Conservation (phyloP, 1,284 basidiomycete genomes). For the Cystobasidium slooffiae region DNA sequence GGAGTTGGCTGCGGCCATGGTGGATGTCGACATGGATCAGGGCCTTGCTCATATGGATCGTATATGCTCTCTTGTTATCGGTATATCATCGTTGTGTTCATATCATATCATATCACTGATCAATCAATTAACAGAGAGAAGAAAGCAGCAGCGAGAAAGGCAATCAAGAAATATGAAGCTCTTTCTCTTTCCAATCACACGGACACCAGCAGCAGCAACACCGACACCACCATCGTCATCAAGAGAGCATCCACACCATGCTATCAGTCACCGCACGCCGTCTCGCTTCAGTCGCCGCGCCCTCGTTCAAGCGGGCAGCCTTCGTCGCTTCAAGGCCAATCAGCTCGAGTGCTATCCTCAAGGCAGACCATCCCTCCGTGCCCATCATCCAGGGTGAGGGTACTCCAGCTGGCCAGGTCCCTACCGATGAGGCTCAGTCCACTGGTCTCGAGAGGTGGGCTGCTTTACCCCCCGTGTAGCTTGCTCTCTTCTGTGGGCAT, state of each 20-base stretch:
- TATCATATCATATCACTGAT: too few species aligned
- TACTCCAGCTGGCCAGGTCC: conserved; percentile 29
- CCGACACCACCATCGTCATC: neutral
- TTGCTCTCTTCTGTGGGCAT: neutral
- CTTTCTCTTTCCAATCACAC: neutral
- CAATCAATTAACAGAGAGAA: too few species aligned
- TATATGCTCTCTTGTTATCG: too few species aligned
- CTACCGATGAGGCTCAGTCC: conserved; percentile 41
- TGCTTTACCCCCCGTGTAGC: neutral
- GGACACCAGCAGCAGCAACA: neutral
- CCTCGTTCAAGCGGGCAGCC: conserved; percentile 7
- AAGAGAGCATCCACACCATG: neutral
- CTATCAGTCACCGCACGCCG: conserved; percentile 8
- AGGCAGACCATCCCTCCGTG: conserved; percentile 17
- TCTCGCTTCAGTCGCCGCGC: conserved; percentile 14
- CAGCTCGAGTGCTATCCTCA: conserved; percentile 16
- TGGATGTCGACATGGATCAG: neutral
- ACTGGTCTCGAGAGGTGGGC: conserved; percentile 39
- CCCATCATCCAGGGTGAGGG: conserved; percentile 45
- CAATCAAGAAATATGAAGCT: too few species aligned
- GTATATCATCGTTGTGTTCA: too few species aligned
- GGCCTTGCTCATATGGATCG: too few species aligned
- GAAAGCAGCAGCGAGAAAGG: too few species aligned
- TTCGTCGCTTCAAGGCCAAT: conserved; percentile 25
- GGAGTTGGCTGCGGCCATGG: neutral